Evolutionary conservation across 257 asterid species (phyloP), one percentile per base, ranked within the genome.

Genomic region (Scutellaria minor): DNA sequence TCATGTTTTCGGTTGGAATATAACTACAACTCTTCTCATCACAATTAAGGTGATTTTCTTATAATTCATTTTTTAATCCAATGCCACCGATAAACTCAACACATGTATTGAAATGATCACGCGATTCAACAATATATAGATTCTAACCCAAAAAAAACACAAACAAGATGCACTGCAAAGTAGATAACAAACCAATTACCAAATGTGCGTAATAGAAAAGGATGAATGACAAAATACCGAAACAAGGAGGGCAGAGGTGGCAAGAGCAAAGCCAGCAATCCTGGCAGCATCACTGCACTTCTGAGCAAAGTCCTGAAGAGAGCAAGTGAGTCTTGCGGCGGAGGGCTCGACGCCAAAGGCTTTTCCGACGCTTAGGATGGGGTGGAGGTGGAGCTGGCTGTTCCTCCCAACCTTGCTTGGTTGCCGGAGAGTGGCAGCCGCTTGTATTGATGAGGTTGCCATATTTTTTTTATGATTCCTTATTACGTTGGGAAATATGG

Each of bases 221-320:
- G 8, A 42, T 42, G 47, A 42, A 42, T 6, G 47, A 6, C 10
- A 6, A 42, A 18, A 57, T 57, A 57, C 64, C 64, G 64, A 57
- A 79, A 79, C 91, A 18, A 92, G 85, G 20, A 95, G 98, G 20
- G 99, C 99, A 39, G 99, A 95, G 72, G 98, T 87, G 73, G 99
- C 99, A 46, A 95, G 98, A 70, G 98, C 98, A 67, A 95, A 88
- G 14, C 96, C 98, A 56, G 99, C 98, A 70, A 90, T 86, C 85
- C 87, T 95, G 61, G 96, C 98, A 57, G 96, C 98, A 76, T 90
- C 96, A 66, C 89, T 79, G 79, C 88, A 92, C 65, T 83, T 95
- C 39, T 86, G 90, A 44, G 96, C 94, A 52, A 95, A 87, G 39
- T 95, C 53, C 57, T 92, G 91, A 40, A 89, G 96, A 73, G 99